Evolutionary conservation across 345 rosid species (phyloP).

Genomic region (Lepidium africanum): DNA sequence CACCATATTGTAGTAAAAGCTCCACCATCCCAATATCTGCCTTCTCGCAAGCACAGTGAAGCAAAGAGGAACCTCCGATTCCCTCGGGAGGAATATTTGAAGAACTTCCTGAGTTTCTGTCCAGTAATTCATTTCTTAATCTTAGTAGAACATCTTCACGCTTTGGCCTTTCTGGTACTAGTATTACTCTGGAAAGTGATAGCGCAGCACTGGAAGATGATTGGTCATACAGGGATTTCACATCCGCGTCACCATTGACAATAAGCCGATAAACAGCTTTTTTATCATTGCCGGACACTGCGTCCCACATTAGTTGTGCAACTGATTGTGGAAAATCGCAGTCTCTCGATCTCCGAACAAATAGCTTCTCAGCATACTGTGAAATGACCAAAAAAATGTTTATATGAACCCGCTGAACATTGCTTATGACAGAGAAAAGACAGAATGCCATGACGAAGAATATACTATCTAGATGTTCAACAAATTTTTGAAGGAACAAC

Average conservation of each 20-base stretch:
- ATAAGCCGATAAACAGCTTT: conserved; percentile 82
- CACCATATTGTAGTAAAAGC: conserved; percentile 91
- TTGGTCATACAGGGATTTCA: conserved; percentile 60
- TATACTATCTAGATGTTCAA: background rate
- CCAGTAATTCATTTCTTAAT: conserved; percentile 52
- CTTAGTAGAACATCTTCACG: conserved; percentile 47
- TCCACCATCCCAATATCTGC: conserved; percentile 96
- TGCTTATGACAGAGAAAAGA: background rate
- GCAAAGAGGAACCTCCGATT: conserved; percentile 70
- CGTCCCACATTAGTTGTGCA: conserved; percentile 82
- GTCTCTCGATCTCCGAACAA: conserved; percentile 71
- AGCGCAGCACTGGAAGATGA: conserved; percentile 53
- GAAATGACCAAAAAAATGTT: background rate
- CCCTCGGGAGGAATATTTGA: conserved; percentile 48
- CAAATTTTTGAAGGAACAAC: background rate
- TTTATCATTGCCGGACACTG: conserved; percentile 79
- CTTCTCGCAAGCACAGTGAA: conserved; percentile 95
- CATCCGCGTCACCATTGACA: conserved; percentile 67
- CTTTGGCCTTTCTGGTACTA: conserved; percentile 62
- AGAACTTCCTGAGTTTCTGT: conserved; percentile 56
- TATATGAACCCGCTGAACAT: background rate
- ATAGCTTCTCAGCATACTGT: conserved; percentile 92
- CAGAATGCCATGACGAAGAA: background rate
- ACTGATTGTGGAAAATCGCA: conserved; percentile 41
- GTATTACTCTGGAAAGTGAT: conserved; percentile 81